A percentile compares a stretch with the other conserved stretches of the same genome.
Evolutionary conservation across 202 grass and related monocot species (phyloP).

Genomic region (Carex sylvatica): DNA sequence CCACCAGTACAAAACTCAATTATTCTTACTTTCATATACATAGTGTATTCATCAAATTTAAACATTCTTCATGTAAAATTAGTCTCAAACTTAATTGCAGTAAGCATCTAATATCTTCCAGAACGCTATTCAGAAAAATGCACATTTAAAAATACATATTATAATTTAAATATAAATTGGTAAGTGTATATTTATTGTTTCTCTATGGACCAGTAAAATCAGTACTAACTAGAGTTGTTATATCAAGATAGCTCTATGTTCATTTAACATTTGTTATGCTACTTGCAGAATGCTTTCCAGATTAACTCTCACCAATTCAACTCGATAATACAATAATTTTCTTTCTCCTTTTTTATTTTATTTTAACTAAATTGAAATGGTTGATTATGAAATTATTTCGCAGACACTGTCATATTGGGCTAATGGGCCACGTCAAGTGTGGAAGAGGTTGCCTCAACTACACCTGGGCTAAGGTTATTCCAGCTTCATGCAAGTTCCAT

Average conservation of each 20-base stretch:
- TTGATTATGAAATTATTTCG: slow-evolving; percentile 18
- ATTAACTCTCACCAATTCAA: not conserved
- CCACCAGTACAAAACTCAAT: too few relatives aligned
- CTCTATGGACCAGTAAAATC: not conserved
- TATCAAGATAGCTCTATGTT: not conserved
- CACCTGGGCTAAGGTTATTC: slow-evolving; percentile 90
- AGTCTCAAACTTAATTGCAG: too few relatives aligned
- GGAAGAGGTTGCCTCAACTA: slow-evolving; percentile 90
- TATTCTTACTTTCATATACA: too few relatives aligned
- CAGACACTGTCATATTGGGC: slow-evolving; percentile 94
- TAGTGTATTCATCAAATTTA: too few relatives aligned
- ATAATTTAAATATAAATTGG: not conserved
- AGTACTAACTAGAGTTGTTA: not conserved
- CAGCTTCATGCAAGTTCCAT: slow-evolving; percentile 31
- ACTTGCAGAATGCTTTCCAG: not conserved
- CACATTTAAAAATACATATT: not conserved
- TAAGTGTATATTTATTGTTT: not conserved
- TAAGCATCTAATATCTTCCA: too few relatives aligned
- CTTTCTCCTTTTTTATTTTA: not conserved
- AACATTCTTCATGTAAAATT: too few relatives aligned
- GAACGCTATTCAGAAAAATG: too few relatives aligned
- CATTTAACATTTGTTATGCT: not conserved
- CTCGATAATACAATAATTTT: not conserved
- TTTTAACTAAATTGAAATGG: not conserved
- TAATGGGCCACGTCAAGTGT: slow-evolving; percentile 98